A percentile compares a stretch with the other conserved stretches of the same genome.
phyloP scores from a whole-genome alignment of 441 rosid species.

The Pelargonium australe region DNA sequence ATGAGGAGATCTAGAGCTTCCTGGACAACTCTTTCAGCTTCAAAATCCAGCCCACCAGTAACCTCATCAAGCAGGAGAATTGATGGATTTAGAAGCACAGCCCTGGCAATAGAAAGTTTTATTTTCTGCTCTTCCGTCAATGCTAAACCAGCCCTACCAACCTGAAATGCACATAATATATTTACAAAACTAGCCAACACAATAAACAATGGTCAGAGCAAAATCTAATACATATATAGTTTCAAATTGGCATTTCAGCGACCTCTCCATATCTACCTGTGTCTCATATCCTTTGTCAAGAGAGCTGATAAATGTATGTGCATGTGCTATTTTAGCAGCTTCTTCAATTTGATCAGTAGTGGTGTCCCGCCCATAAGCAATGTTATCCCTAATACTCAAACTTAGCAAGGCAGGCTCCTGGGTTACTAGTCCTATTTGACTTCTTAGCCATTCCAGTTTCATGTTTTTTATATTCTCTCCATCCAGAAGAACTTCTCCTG shows the following conservation, averaged over 20 bases:
- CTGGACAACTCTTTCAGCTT: constrained; percentile 92
- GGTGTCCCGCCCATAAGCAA: constrained; percentile 86
- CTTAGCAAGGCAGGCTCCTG: constrained; percentile 97
- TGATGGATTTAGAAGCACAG: constrained; percentile 83
- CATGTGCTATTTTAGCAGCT: constrained; percentile 96
- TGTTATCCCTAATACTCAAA: constrained; percentile 85
- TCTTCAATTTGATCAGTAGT: constrained; percentile 87
- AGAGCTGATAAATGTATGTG: constrained; percentile 89
- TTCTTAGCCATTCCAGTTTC: constrained; percentile 85
- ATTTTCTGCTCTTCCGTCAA: constrained; percentile 93
- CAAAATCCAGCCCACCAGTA: constrained; percentile 93
- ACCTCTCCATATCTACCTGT: constrained; percentile 47
- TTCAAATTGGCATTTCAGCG: background rate
- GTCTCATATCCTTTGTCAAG: constrained; percentile 93
- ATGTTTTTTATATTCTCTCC: constrained; percentile 90
- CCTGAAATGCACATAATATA: constrained; percentile 41
- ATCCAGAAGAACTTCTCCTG: constrained; percentile 98
- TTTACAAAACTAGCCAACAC: constrained; percentile 13
- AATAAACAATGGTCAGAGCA: background rate
- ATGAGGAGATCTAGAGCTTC: constrained; percentile 89
- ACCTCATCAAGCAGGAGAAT: constrained; percentile 98
- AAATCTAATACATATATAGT: background rate
- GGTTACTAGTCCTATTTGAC: constrained; percentile 89
- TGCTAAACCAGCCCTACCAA: constrained; percentile 79
- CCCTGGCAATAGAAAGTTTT: constrained; percentile 94